Evolutionary conservation across 768 basidiomycete genomes (phyloP).

Genomic region (Amanita pallidorosea): DNA sequence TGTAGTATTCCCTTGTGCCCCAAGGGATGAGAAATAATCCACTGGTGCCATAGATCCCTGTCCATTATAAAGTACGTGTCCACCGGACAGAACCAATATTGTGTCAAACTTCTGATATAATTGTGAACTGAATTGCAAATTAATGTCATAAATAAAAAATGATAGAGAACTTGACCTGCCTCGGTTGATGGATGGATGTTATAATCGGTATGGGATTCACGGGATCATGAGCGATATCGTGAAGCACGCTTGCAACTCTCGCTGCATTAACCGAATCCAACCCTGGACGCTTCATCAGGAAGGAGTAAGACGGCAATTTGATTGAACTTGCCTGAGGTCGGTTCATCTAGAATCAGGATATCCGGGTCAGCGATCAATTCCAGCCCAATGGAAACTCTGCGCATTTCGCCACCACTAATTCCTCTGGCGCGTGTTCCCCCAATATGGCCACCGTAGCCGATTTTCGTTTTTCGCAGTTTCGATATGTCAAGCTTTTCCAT

Average conservation of each 20-base stretch:
- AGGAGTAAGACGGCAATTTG: conserved; percentile 1
- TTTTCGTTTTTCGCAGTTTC: conserved; percentile 57
- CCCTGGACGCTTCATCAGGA: conserved; percentile 23
- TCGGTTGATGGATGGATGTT: conserved; percentile 83
- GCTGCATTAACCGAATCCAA: conserved; percentile 84
- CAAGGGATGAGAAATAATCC: conserved; percentile 47
- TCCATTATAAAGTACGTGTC: conserved; percentile 72
- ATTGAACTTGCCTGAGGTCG: conserved; percentile 41
- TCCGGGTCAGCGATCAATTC: conserved; percentile 83
- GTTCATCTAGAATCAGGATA: conserved; percentile 81
- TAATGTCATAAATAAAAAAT: neutral
- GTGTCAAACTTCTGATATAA: conserved; percentile 81
- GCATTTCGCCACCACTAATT: conserved; percentile 87
- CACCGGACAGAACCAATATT: conserved; percentile 68
- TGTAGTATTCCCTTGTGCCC: conserved; percentile 15
- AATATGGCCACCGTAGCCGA: conserved; percentile 41
- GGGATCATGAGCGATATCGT: conserved; percentile 61
- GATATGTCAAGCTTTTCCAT: conserved; percentile 73
- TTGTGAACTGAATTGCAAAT: conserved; percentile 41
- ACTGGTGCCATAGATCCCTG: conserved; percentile 62
- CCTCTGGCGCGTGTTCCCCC: conserved; percentile 67
- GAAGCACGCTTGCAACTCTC: conserved; percentile 68
- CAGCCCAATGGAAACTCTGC: conserved; percentile 82
- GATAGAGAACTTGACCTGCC: conserved; percentile 24
- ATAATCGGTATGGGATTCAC: conserved; percentile 71